Evolutionary conservation across 2,329 filamentous ascomycete species (phyloP).

Genomic region (Penicillium crustosum): DNA sequence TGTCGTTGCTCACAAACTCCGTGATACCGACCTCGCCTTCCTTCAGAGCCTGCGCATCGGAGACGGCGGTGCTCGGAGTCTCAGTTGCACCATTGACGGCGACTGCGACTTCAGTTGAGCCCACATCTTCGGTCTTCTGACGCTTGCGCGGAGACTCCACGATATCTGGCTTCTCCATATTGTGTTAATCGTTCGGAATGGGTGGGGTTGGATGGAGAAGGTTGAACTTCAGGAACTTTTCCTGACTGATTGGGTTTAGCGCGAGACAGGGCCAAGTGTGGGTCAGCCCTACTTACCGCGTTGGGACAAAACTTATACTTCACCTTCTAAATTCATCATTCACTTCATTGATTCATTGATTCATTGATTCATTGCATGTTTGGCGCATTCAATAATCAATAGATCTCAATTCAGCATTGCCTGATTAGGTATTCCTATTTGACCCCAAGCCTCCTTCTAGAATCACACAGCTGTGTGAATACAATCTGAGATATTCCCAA

Average conservation of each 20-base stretch:
- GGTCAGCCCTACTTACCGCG: slow-evolving; percentile 26
- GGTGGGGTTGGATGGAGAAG: slow-evolving; percentile 9
- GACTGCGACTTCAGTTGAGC: slow-evolving; percentile 18
- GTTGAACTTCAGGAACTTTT: slow-evolving; percentile 21
- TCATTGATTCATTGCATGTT: not conserved
- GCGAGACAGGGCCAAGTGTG: slow-evolving; percentile 20
- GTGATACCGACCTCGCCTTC: slow-evolving; percentile 61
- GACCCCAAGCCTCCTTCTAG: not conserved
- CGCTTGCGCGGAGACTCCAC: slow-evolving; percentile 40
- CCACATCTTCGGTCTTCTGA: slow-evolving; percentile 32
- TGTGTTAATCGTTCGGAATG: slow-evolving; percentile 7
- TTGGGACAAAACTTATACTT: slow-evolving; percentile 15
- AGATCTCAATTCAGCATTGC: not conserved
- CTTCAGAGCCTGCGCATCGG: slow-evolving; percentile 38
- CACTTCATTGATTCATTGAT: not conserved
- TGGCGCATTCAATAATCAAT: not conserved
- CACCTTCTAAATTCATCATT: not conserved
- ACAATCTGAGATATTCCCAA: not conserved
- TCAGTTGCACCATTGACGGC: slow-evolving; percentile 17
- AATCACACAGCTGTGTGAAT: not conserved
- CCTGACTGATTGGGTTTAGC: slow-evolving; percentile 22
- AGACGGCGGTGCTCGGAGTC: slow-evolving; percentile 8
- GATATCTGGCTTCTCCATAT: slow-evolving; percentile 36
- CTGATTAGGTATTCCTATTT: too few species aligned
- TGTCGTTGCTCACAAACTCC: slow-evolving; percentile 59